Evolutionary conservation across 331 rosid species (phyloP).

Genomic region (Pyrus hybrid): DNA sequence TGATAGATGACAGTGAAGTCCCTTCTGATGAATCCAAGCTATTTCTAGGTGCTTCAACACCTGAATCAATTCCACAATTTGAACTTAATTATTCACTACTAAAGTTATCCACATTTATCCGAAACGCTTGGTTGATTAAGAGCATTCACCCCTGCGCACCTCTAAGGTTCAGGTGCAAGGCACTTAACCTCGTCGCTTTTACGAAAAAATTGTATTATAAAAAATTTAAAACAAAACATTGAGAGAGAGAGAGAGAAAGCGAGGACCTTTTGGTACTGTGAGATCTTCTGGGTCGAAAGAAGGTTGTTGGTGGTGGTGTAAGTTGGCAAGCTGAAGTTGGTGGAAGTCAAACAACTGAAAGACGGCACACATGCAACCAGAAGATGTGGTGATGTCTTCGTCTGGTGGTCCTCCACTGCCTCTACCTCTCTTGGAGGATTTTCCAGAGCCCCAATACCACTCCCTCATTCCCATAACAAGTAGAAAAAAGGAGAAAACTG

Average conservation of each 20-base stretch:
- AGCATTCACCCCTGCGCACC: too few relatives aligned
- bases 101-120: neutral
- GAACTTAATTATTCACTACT: neutral
- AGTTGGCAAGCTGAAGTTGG: constrained; percentile 36
- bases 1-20: constrained; percentile 23
- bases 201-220: too few relatives aligned
- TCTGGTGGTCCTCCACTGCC: constrained; percentile 5
- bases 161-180: too few relatives aligned
- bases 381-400: constrained; percentile 18
- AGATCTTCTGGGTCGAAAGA: constrained; percentile 20
- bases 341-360: constrained; percentile 70
- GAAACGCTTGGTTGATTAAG: too few relatives aligned
- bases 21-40: constrained; percentile 58
- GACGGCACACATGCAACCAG: constrained; percentile 71
- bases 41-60: constrained; percentile 75
- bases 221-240: neutral
- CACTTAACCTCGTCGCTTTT: too few relatives aligned
- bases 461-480: constrained; percentile 53
- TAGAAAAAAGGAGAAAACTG: neutral
- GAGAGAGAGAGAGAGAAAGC: neutral
- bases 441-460: constrained; percentile 40
- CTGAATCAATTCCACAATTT: constrained; percentile 19
- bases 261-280: constrained; percentile 29
- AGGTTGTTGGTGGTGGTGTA: constrained; percentile 19
- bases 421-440: constrained; percentile 33